These are phyloP conservation scores for Lactarius sanguifluus DNA, from an alignment of 768 basidiomycete genomes.

Conservation along the genomic window DNA sequence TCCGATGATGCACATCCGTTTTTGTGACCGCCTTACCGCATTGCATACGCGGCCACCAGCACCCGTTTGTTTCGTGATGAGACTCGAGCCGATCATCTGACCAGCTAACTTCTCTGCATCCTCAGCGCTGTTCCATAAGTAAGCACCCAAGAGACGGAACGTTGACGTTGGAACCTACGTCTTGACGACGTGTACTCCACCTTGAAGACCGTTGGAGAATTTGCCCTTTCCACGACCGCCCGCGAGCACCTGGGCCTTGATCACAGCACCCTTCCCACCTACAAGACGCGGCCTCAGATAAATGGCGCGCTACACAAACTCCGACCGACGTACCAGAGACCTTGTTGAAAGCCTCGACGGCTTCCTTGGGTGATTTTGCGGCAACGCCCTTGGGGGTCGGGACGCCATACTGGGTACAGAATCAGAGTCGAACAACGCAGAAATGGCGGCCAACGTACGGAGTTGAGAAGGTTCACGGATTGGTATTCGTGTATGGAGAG, in stretches of 20 bases:
- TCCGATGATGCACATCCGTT: background rate
- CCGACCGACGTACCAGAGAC: constrained; percentile 57
- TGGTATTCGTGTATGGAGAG: constrained; percentile 99
- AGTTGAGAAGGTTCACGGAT: constrained; percentile 91
- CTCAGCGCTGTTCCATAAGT: constrained; percentile 56
- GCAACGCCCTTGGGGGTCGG: constrained; percentile 89
- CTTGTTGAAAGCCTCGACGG: constrained; percentile 81
- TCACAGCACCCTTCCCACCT: constrained; percentile 82
- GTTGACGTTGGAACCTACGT: constrained; percentile 48
- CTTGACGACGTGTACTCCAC: constrained; percentile 93
- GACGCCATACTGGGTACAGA: constrained; percentile 79
- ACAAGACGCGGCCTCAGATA: constrained; percentile 2
- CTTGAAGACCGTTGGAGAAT: constrained; percentile 94
- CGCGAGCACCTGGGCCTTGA: constrained; percentile 98
- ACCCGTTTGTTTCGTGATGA: constrained; percentile 99
- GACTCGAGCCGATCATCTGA: constrained; percentile 92
- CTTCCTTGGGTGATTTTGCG: constrained; percentile 88
- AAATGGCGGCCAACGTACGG: constrained; percentile 50
- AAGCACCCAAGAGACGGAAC: constrained; percentile 15
- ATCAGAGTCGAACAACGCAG: background rate
- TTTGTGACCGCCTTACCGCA: constrained; percentile 50
- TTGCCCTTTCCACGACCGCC: constrained; percentile 98
- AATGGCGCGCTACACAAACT: background rate
- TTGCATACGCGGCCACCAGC: constrained; percentile 91
- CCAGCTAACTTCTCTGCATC: constrained; percentile 84